phyloP scores from a whole-genome alignment of 768 basidiomycete genomes.

The Podaxis carcinomalis region DNA sequence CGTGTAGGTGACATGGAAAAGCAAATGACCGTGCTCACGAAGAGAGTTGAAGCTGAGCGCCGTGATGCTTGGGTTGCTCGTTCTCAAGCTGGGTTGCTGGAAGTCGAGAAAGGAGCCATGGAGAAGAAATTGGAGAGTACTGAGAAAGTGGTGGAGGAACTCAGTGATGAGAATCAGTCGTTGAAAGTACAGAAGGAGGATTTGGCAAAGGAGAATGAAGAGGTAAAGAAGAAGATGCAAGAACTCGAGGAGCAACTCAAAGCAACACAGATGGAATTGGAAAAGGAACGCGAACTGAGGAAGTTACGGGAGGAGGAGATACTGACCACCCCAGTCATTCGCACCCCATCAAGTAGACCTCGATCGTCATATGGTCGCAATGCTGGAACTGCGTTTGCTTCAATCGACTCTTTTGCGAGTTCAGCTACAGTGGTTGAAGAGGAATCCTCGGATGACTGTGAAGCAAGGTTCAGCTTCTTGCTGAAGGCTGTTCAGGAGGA shows the following conservation, averaged over 20 bases:
- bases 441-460: conserved; percentile 36
- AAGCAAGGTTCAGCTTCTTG: conserved; percentile 37
- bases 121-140: conserved; percentile 42
- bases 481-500: conserved; percentile 56
- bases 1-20: conserved; percentile 77
- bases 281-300: conserved; percentile 20
- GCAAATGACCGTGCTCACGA: conserved; percentile 58
- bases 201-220: conserved; percentile 31
- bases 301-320: conserved; percentile 25
- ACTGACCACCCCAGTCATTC: conserved; percentile 44
- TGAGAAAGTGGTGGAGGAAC: conserved; percentile 24
- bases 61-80: conserved; percentile 83
- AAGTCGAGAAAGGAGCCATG: conserved; percentile 61
- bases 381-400: conserved; percentile 50
- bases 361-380: conserved; percentile 22
- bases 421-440: conserved; percentile 70
- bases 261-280: conserved; percentile 24
- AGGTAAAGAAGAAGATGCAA: conserved; percentile 26
- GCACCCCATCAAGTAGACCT: conserved; percentile 20
- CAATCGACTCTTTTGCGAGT: conserved; percentile 57
- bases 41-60: conserved; percentile 72
- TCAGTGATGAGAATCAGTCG: conserved; percentile 23
- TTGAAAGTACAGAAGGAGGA: conserved; percentile 23
- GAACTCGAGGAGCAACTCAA: conserved; percentile 54
- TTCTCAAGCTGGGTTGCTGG: conserved; percentile 60